Base-by-base conservation (phyloP, 768 basidiomycete genomes). In the Termitomyces sp. region DNA sequence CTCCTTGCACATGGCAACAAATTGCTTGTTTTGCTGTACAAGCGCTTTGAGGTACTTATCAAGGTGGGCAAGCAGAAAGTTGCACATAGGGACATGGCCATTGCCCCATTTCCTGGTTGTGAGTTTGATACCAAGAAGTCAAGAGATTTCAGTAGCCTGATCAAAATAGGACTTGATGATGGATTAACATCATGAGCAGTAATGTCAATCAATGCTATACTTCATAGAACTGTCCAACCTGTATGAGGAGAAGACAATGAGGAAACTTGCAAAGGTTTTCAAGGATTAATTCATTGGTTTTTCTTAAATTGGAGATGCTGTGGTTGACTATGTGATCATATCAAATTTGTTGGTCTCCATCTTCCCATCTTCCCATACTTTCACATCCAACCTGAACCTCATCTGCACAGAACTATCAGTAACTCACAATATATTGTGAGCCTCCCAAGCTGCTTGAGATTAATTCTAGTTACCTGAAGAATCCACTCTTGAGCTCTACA, bases 221-320 rank as follows among this genome's bases (percentile, higher is more conserved):
- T 83, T 98, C 96, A 70, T 96, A 98, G 72, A 98, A 98, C 67
- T 94, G 89, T 14, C 96, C 96, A 11, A 98, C 94, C 57, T 93
- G 85, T 8, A 94, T 98, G 17, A 98, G 81, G 31, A 98, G 79
- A 34, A 97, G 81, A 69, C 94, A 96, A 67, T 95, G 91, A 25
- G 96, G 90, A 69, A 94, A 97, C 51, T 77, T 83, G 45, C 78
- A 75, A 20, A 91, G 79, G 68, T 97, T 94, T 31, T 82, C 73
- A 63, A 84, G 78, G 37, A 98, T 88, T 65, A 25, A 25, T 25
- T 25, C 25, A 25, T 25, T 25, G 1, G 25, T 25, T 25, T 25
- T 25, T 25, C 25, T 25, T 1, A 25, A 1, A 25, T 25, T 25
- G 25, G 25, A 25, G 25, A 25, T 25, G 25, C 25, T 25, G 25